These are phyloP conservation scores for Allium cepa DNA, from an alignment of 106 monocot species.

Conservation along the genomic window DNA sequence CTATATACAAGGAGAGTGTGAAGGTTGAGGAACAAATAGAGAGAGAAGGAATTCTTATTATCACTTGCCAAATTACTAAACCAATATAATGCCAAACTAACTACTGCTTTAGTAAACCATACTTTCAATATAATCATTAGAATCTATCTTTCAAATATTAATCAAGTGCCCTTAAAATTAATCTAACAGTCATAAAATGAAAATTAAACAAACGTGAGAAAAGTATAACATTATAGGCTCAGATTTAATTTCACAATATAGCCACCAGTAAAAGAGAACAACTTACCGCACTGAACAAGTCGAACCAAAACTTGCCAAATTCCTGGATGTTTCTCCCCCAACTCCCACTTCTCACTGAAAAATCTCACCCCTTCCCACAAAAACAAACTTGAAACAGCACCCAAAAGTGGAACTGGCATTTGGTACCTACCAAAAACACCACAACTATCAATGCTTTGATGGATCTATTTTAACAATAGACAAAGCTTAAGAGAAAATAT, in stretches of 20 bases:
- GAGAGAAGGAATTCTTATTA: too few relatives aligned
- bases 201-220: not conserved
- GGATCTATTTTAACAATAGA: not conserved
- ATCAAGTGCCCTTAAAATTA: not conserved
- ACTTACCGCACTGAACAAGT: conserved; percentile 52
- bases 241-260: too few relatives aligned
- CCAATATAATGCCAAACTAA: too few relatives aligned
- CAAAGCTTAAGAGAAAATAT: too few relatives aligned
- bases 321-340: conserved; percentile 38
- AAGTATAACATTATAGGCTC: too few relatives aligned
- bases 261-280: too few relatives aligned
- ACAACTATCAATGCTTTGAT: too few relatives aligned
- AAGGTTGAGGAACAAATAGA: too few relatives aligned
- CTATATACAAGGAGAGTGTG: too few relatives aligned
- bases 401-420: conserved; percentile 70
- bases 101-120: not conserved
- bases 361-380: conserved; percentile 78
- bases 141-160: not conserved
- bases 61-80: too few relatives aligned
- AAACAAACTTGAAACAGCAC: conserved; percentile 38
- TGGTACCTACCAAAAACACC: conserved; percentile 43
- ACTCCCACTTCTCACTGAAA: conserved; percentile 36
- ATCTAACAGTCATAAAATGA: not conserved
- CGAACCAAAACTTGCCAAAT: conserved; percentile 35
- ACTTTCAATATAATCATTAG: not conserved